These are phyloP conservation scores for Arbutus unedo DNA, from an alignment of 148 eudicot genomes.

Conservation along the genomic window DNA sequence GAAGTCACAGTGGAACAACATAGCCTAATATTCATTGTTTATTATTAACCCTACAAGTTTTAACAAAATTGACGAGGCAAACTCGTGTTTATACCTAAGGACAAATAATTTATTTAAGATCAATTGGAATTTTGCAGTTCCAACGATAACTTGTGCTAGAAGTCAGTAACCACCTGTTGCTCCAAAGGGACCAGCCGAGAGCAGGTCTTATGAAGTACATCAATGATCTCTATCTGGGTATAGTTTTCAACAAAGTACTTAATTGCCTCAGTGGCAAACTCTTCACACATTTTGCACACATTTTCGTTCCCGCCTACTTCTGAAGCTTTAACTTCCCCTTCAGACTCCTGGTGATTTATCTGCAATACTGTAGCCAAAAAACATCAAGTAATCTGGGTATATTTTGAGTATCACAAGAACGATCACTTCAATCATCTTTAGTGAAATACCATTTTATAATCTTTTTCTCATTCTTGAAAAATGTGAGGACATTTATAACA, in stretches of 20 bases:
- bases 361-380: slow-evolving; percentile 28
- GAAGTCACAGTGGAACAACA: background rate
- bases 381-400: background rate
- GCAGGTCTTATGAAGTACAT: slow-evolving; percentile 64
- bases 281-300: slow-evolving; percentile 69
- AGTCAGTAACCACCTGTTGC: slow-evolving; percentile 39
- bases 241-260: slow-evolving; percentile 54
- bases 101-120: background rate
- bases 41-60: background rate
- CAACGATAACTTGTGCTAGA: background rate
- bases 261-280: slow-evolving; percentile 52
- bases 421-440: background rate
- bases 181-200: slow-evolving; percentile 46
- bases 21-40: slow-evolving; percentile 18
- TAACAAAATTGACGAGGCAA: background rate
- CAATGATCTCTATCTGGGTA: slow-evolving; percentile 58
- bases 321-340: slow-evolving; percentile 22
- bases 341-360: slow-evolving; percentile 12
- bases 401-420: slow-evolving; percentile 2
- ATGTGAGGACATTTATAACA: background rate
- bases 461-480: background rate
- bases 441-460: background rate
- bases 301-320: slow-evolving; percentile 30
- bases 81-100: background rate
- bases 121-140: background rate